Conservation (phyloP, 352 stramenopile species). For the Globisporangium paroecandrum region DNA sequence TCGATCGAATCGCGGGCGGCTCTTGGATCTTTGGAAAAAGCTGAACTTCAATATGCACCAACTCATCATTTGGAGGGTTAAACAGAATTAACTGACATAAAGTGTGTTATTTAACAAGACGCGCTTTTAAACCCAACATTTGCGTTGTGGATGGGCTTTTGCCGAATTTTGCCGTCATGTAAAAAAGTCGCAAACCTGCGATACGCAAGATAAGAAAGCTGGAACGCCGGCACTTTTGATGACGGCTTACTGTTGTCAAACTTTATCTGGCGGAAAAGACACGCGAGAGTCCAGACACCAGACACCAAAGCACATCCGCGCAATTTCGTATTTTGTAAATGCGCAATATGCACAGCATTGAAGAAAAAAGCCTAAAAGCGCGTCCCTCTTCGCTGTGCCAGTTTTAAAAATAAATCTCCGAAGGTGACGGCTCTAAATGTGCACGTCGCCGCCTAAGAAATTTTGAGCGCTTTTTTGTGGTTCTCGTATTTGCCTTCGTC, state of each 20-base stretch:
- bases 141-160: not conserved
- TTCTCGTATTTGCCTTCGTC: not conserved
- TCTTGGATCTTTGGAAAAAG: not conserved
- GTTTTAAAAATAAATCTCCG: not conserved
- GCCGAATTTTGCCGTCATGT: not conserved
- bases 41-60: not conserved
- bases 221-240: not conserved
- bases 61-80: not conserved
- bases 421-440: not conserved
- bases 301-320: not conserved
- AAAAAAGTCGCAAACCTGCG: not conserved
- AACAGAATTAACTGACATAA: not conserved
- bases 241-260: not conserved
- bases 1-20: not conserved
- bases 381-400: not conserved
- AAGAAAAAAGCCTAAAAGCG: not conserved
- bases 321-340: not conserved
- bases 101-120: not conserved
- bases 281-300: not conserved
- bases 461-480: not conserved
- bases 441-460: not conserved
- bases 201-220: conserved; percentile 5
- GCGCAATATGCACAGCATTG: not conserved
- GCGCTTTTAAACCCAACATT: not conserved
- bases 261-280: not conserved